Base-by-base conservation (phyloP, 2,329 filamentous ascomycete genomes). In the Periconia digitata region DNA sequence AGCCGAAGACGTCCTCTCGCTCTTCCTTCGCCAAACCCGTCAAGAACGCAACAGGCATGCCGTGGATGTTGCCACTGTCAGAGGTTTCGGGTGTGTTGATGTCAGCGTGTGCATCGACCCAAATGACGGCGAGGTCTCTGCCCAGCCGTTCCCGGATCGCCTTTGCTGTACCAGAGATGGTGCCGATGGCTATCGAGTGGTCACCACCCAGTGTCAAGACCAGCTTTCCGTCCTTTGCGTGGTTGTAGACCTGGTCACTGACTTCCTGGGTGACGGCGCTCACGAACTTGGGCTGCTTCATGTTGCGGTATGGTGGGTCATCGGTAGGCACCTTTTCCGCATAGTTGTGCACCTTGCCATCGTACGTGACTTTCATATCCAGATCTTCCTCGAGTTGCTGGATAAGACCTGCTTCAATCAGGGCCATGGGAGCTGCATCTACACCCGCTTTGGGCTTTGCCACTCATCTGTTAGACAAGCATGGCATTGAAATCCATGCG, bases 81-180 rank as follows among this genome's bases (percentile, higher is more conserved):
- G 87, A 92, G 40, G 84, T 87, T 81, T 97, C 92, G 44, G 92
- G 94, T 1, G 89, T 91, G 77, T 99, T 99, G 79, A 99, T 96
- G 73, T 99, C 94, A 46, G 92, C 87, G 73, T 99, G 94, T 21
- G 94, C 94, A 73, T 99, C 94, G 24, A 99, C 94, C 94, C 94
- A 99, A 71, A 99, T 95, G 49, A 99, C 90, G 12, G 91, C 94
- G 54, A 96, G 85, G 63, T 97, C 92, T 47, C 87, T 81, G 38
- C 79, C 84, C 50, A 95, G 76, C 16, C 92, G 79, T 79, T 99
- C 92, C 49, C 89, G 84, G 35, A 90, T 86, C 0, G 92, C 94
- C 76, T 87, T 89, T 29, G 92, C 89, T 1, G 87, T 90, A 35
- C 94, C 94, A 22, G 87, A 87, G 60, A 99, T 85, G 40, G 90